phyloP scores from a whole-genome alignment of 805 yeast species.

The Metschnikowia rubicola region DNA sequence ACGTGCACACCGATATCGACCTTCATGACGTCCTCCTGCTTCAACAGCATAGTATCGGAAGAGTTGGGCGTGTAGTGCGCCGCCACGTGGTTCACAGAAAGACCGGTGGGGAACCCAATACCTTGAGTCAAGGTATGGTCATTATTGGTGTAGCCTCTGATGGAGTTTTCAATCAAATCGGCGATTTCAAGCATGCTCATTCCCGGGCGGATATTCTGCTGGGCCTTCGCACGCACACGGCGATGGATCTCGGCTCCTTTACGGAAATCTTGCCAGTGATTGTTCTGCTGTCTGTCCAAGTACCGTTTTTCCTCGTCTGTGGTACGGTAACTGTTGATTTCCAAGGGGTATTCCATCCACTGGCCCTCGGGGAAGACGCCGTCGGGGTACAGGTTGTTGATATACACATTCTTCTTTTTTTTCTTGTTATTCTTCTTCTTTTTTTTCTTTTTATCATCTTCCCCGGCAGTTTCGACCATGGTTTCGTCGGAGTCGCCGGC shows the following conservation, averaged over 20 bases:
- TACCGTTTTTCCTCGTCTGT: constrained; percentile 86
- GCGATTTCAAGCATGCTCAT: constrained; percentile 90
- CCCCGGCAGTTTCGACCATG: constrained; percentile 29
- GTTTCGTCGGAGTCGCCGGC: constrained; percentile 1
- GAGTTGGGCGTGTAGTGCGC: constrained; percentile 98
- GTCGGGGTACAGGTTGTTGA: constrained; percentile 65
- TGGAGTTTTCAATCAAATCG: constrained; percentile 80
- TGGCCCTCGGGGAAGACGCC: constrained; percentile 83
- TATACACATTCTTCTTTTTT: constrained; percentile 51
- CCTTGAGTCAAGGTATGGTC: constrained; percentile 70
- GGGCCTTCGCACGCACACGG: constrained; percentile 79
- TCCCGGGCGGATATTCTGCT: constrained; percentile 76
- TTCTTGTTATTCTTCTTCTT: constrained; percentile 50
- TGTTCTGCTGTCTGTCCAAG: constrained; percentile 59
- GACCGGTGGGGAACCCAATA: constrained; percentile 97
- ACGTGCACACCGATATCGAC: constrained; percentile 97
- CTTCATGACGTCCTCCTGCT: constrained; percentile 90
- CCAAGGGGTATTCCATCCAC: constrained; percentile 74
- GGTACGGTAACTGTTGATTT: constrained; percentile 61
- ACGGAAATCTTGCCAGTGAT: constrained; percentile 82
- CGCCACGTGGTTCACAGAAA: constrained; percentile 88
- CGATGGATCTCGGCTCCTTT: constrained; percentile 96
- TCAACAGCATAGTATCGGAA: constrained; percentile 79
- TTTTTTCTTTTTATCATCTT: constrained; percentile 24
- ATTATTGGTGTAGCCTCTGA: constrained; percentile 68